Conservation (phyloP, 805 yeast genomes). For the Pichia kluyveri region DNA sequence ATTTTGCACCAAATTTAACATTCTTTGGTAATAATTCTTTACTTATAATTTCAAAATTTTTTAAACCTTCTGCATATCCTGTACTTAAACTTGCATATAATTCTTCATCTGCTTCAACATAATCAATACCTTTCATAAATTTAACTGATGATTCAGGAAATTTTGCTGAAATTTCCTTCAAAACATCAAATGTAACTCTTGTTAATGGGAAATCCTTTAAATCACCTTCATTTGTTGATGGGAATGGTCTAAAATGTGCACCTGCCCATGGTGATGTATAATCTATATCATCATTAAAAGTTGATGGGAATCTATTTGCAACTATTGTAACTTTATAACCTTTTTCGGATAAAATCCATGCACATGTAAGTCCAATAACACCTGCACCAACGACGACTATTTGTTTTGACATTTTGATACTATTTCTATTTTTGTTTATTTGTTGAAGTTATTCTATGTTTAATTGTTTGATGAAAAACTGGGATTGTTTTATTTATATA, state of each 20-base stretch:
- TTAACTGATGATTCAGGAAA: slow-evolving; percentile 46
- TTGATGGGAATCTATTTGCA: slow-evolving; percentile 42
- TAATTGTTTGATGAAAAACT: too few species aligned
- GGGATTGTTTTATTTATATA: too few species aligned
- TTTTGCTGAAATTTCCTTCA: slow-evolving; percentile 31
- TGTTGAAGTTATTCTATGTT: too few species aligned
- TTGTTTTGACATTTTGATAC: background rate
- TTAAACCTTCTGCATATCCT: slow-evolving; percentile 36
- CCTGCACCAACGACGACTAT: slow-evolving; percentile 11
- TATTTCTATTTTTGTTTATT: too few species aligned
- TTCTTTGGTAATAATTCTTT: slow-evolving; percentile 28
- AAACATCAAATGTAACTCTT: slow-evolving; percentile 37
- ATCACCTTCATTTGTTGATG: slow-evolving; percentile 33
- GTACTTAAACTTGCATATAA: slow-evolving; percentile 25
- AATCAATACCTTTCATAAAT: slow-evolving; percentile 52
- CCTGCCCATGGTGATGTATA: slow-evolving; percentile 71
- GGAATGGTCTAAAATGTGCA: slow-evolving; percentile 69
- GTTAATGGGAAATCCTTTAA: slow-evolving; percentile 38
- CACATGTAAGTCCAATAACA: slow-evolving; percentile 45
- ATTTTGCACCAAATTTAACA: slow-evolving; percentile 40
- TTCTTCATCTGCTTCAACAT: slow-evolving; percentile 32
- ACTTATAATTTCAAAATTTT: slow-evolving; percentile 26
- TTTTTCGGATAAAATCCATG: slow-evolving; percentile 26
- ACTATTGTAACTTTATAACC: slow-evolving; percentile 31
- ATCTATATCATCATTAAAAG: slow-evolving; percentile 24